A percentile compares a stretch with the other conserved stretches of the same genome.
Conservation (phyloP, 2,329 filamentous ascomycete genomes). For the Fusarium praegraminearum region DNA sequence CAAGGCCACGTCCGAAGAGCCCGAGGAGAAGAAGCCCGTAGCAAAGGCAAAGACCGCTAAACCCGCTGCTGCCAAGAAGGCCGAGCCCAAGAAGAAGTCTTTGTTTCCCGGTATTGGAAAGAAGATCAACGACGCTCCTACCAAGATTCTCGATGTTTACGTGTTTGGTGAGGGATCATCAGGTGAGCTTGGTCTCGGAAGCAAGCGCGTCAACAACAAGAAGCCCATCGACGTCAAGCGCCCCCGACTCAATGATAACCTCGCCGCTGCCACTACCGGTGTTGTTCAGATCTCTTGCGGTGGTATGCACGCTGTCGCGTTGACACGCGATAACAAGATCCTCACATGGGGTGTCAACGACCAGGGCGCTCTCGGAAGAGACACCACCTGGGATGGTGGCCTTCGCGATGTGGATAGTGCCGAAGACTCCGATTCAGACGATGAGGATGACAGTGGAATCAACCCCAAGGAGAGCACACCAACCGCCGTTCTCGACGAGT, state of each 20-base stretch:
- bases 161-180: conserved; percentile 84
- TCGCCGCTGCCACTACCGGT: conserved; percentile 70
- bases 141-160: conserved; percentile 75
- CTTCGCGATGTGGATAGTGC: conserved; percentile 67
- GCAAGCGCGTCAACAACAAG: conserved; percentile 70
- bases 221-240: conserved; percentile 81
- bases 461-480: conserved; percentile 81
- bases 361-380: conserved; percentile 81
- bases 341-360: conserved; percentile 91
- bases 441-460: conserved; percentile 72
- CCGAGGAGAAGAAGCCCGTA: conserved; percentile 52
- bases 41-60: conserved; percentile 32
- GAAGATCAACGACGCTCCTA: conserved; percentile 75
- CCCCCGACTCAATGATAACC: conserved; percentile 81
- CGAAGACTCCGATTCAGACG: conserved; percentile 65
- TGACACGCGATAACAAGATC: conserved; percentile 85
- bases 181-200: conserved; percentile 86
- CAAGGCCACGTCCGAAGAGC: conserved; percentile 60
- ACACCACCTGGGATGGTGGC: conserved; percentile 76
- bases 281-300: conserved; percentile 82
- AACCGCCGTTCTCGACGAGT: conserved; percentile 66
- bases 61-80: conserved; percentile 34
- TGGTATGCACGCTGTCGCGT: conserved; percentile 82
- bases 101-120: conserved; percentile 64
- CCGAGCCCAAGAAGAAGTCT: conserved; percentile 56